Conservation (phyloP, 306 rosid species). For the Sophora flavescens region DNA sequence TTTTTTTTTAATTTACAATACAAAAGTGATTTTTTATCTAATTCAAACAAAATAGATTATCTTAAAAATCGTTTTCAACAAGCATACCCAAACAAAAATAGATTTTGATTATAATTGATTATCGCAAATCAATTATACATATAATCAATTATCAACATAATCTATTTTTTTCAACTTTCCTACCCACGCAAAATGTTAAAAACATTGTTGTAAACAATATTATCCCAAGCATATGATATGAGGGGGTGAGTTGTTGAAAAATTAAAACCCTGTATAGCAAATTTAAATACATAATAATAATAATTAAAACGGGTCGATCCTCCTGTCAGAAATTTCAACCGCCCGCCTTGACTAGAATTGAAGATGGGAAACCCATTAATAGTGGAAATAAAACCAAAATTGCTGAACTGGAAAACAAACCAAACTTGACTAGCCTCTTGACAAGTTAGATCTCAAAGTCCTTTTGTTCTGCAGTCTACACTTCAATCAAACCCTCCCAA, state of each 20-base stretch:
- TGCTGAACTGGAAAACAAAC: background rate
- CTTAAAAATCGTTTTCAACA: too few relatives aligned
- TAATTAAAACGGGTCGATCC: background rate
- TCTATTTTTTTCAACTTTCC: too few relatives aligned
- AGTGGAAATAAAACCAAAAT: background rate
- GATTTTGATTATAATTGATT: too few relatives aligned
- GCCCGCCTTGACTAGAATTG: background rate
- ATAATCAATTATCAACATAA: too few relatives aligned
- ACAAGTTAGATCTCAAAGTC: background rate
- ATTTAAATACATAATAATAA: background rate
- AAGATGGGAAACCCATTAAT: background rate
- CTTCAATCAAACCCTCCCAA: background rate
- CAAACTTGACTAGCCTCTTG: slow-evolving; percentile 5
- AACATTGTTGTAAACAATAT: background rate
- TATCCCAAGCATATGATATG: background rate
- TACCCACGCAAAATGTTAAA: too few relatives aligned
- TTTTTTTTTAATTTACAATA: too few relatives aligned
- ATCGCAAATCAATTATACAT: too few relatives aligned
- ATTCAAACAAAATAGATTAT: too few relatives aligned
- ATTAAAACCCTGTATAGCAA: too few relatives aligned
- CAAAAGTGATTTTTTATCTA: too few relatives aligned
- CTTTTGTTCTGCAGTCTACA: background rate
- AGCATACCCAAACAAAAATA: too few relatives aligned
- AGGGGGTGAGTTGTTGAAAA: too few relatives aligned
- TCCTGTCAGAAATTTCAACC: background rate